Base-by-base conservation (phyloP, 148 eudicot genomes). In the Persicaria tinctoria region DNA sequence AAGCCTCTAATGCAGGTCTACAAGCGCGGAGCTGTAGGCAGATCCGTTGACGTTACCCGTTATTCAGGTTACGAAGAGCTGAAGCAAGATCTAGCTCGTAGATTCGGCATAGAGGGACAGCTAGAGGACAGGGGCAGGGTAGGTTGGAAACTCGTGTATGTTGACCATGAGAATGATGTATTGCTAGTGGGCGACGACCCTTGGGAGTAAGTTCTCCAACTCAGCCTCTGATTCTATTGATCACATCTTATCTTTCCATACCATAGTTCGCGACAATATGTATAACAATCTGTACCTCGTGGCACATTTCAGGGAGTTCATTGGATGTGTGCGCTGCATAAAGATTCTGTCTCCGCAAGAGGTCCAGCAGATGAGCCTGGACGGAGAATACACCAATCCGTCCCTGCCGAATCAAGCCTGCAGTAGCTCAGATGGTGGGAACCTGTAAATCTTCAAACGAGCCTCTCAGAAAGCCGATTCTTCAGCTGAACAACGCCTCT, bases 1-100 rank as follows among this genome's bases (percentile, higher is more conserved):
- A 5, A 8, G 14, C 17, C 70, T 41, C n/a, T 12, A n/a, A 66
- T 86, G 79, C 78, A 95, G 99, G 99, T 92, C 16, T 90, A 95
- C 86, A 95, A 95, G 79, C 96, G 97, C 57, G 99, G 97, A 83
- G 99, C 99, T 53, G 99, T 95, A 51, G 99, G 99, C 77, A 87
- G 99, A 85, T 92, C 97, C 54, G 89, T 95, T 53, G 99, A 95
- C 78, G 92, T 95, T 57, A 73, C 89, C 44, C 90, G 94, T 73
- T 95, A 95, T 72, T 83, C 92, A 4, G 96, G 88, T 57, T 95
- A 95, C 63, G 99, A 92, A 47, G 97, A 89, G 77, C 96, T 95
- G 45, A 95, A 92, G 79, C 91, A 90, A 75, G 99, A 92, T 77
- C 84, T 95, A 50, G 97, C 99, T 71, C 93, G 98, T 60, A 89